Base-by-base conservation (phyloP, 371 early-diverging fungal species). In the Circinella umbellata region DNA sequence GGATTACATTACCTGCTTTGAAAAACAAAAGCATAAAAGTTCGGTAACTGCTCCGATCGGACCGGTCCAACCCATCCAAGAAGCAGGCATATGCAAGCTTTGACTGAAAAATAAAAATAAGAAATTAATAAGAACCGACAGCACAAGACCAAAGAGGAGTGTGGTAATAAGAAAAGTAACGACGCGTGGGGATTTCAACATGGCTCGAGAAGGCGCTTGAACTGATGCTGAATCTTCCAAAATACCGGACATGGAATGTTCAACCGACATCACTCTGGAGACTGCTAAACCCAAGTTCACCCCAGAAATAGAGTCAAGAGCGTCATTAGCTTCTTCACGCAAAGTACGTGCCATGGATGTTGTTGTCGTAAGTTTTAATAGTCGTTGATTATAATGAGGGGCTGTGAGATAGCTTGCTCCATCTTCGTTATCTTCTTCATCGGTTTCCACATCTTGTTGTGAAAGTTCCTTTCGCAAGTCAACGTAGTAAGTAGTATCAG, bases 121-220 rank as follows among this genome's bases (percentile, higher is more conserved):
- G 51, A 81, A 81, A 51, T 81, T 77, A 66, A 74, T 73, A 38
- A 79, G 74, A 76, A 81, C 79, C 0, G 82, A 76, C n/a, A 76
- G 66, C 4, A 69, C 71, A 14, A 79, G 37, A 46, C 82, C 80
- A 60, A 77, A 77, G 1, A 81, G 36, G 8, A 79, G 63, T 4
- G 76, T 75, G 0, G 78, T 76, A 38, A 64, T 27, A 42, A 81
- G 35, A 63, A 81, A 81, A 4, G 74, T 69, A n/a, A 63, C 53
- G 11, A 75, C 70, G 48, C 68, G 47, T 17, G 51, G 62, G 38
- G 67, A 71, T 72, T 11, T 63, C 42, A 60, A 69, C 6, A 38
- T 53, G 1, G 37, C 17, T 18, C 61, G 8, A 18, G 61, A 49
- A 27, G 68, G 68, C 11, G 42, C 61, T 34, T 62, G 51, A 9